Conservation (phyloP, 2,329 filamentous ascomycete species). For the Xylaria sp. region DNA sequence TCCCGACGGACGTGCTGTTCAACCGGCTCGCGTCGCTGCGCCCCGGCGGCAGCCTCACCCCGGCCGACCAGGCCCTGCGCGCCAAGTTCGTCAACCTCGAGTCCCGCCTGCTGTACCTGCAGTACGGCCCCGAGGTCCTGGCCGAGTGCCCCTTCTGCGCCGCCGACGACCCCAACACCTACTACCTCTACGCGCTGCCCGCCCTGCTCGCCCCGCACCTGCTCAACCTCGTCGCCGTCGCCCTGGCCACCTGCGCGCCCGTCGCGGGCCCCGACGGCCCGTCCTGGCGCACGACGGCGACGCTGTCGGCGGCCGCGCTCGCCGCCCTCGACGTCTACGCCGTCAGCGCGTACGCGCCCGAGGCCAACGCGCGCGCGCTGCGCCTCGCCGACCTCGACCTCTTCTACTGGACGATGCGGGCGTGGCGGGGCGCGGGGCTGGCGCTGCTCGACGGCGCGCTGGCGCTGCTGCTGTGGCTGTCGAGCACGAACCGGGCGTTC, state of each 20-base stretch:
- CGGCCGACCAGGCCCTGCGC: conserved; percentile 66
- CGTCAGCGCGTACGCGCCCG: conserved; percentile 66
- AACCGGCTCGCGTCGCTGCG: conserved; percentile 67
- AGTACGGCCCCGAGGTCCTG: conserved; percentile 76
- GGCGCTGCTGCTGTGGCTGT: conserved; percentile 71
- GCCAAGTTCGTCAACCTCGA: conserved; percentile 70
- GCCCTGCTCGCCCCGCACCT: conserved; percentile 77
- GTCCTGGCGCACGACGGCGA: conserved; percentile 72
- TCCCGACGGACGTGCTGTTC: conserved; percentile 83
- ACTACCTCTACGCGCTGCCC: conserved; percentile 80
- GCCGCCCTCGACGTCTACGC: conserved; percentile 68
- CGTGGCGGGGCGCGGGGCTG: conserved; percentile 65
- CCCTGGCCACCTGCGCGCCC: conserved; percentile 70
- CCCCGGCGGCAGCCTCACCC: conserved; percentile 50
- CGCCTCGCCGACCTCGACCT: conserved; percentile 67
- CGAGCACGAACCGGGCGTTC: conserved; percentile 79
- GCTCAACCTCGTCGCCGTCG: conserved; percentile 72
- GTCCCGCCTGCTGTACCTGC: conserved; percentile 78
- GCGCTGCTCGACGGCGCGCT: conserved; percentile 65
- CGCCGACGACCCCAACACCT: conserved; percentile 68
- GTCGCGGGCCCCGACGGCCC: conserved; percentile 65
- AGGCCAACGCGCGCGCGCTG: conserved; percentile 63
- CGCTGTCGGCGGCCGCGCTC: conserved; percentile 61
- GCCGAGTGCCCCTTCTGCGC: conserved; percentile 81
- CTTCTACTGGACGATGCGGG: conserved; percentile 71